phyloP scores from a whole-genome alignment of 129 eudicot species.

The Escallonia herrerae region DNA sequence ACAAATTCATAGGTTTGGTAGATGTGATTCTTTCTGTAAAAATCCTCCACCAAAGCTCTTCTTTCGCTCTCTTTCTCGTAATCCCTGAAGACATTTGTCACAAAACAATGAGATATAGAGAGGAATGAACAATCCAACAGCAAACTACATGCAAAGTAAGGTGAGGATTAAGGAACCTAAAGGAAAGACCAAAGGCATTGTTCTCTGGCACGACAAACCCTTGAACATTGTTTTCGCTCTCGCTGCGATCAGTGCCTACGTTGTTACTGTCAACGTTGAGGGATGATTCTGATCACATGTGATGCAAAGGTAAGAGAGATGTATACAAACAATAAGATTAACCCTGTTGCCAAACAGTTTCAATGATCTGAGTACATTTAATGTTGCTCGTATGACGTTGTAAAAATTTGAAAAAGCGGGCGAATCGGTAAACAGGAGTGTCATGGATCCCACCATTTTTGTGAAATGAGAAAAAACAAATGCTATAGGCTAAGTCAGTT shows the following conservation, averaged over 20 bases:
- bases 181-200: constrained; percentile 31
- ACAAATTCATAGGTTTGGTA: constrained; percentile 36
- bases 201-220: constrained; percentile 20
- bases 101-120: not conserved
- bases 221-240: not conserved
- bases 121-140: not conserved
- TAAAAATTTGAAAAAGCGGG: too few relatives aligned
- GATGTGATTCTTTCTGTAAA: constrained; percentile 26
- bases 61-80: constrained; percentile 30
- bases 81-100: constrained; percentile 15
- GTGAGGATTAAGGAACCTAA: constrained; percentile 12
- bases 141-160: not conserved
- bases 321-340: too few relatives aligned
- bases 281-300: not conserved
- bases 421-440: too few relatives aligned
- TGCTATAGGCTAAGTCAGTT: too few relatives aligned
- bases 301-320: too few relatives aligned
- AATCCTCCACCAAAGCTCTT: constrained; percentile 22
- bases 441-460: too few relatives aligned
- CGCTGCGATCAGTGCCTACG: not conserved
- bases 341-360: too few relatives aligned
- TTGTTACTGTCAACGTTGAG: not conserved
- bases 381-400: not conserved
- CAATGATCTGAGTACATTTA: too few relatives aligned
- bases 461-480: too few relatives aligned